A percentile compares a stretch with the other conserved stretches of the same genome.
phyloP scores from a whole-genome alignment of 768 basidiomycete species.

The Rubroboletus pulcherrimus region DNA sequence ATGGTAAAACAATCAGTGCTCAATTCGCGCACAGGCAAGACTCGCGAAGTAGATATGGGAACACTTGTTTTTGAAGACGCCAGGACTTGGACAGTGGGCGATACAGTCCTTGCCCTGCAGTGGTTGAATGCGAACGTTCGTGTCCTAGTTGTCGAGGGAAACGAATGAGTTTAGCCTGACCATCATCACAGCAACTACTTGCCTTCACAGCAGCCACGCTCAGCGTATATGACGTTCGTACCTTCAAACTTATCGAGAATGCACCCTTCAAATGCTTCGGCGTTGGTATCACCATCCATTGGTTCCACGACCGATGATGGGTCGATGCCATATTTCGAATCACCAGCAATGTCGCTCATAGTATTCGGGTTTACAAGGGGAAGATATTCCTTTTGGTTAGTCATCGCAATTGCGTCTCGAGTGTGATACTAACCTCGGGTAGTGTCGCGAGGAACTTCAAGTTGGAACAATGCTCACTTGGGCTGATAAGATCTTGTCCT shows the following conservation, averaged over 20 bases:
- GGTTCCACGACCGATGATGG: slow-evolving; percentile 45
- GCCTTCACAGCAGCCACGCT: slow-evolving; percentile 55
- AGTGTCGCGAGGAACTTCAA: slow-evolving; percentile 64
- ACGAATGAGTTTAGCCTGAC: not conserved
- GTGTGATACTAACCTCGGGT: slow-evolving; percentile 7
- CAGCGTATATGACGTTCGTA: slow-evolving; percentile 65
- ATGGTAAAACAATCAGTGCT: slow-evolving; percentile 46
- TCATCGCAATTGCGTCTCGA: not conserved
- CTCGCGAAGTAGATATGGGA: slow-evolving; percentile 56
- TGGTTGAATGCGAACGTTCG: slow-evolving; percentile 90
- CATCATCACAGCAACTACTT: slow-evolving; percentile 57
- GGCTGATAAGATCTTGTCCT: slow-evolving; percentile 86
- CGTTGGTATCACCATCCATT: slow-evolving; percentile 53
- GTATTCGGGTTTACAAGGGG: slow-evolving; percentile 79
- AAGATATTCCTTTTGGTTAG: slow-evolving; percentile 88
- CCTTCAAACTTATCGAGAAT: slow-evolving; percentile 57
- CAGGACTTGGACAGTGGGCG: slow-evolving; percentile 57
- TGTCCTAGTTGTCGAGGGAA: slow-evolving; percentile 29
- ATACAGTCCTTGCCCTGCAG: slow-evolving; percentile 67
- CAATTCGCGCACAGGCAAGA: slow-evolving; percentile 59
- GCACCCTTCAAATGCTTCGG: slow-evolving; percentile 54
- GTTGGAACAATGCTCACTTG: slow-evolving; percentile 89
- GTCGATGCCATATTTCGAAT: slow-evolving; percentile 45
- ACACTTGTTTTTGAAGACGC: slow-evolving; percentile 59
- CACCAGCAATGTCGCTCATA: slow-evolving; percentile 57